A percentile compares a stretch with the other conserved stretches of the same genome.
Evolutionary conservation across 1,284 basidiomycete genomes (phyloP).

Genomic region (Rhodotorula sp.): DNA sequence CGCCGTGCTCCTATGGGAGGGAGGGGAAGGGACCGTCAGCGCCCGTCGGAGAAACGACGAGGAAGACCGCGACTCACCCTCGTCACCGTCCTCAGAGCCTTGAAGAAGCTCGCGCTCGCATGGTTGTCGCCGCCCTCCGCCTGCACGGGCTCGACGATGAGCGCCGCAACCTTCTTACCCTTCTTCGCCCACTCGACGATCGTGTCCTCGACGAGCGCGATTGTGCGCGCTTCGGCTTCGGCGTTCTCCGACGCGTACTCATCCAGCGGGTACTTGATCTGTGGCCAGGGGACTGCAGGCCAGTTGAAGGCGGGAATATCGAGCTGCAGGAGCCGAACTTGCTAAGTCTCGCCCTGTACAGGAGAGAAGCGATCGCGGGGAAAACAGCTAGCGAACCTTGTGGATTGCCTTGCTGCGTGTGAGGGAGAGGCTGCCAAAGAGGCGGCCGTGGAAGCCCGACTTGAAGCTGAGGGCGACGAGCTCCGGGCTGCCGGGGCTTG

Average conservation of each 20-base stretch:
- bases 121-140: slow-evolving; percentile 62
- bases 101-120: slow-evolving; percentile 59
- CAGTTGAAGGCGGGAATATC: slow-evolving; percentile 62
- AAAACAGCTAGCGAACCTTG: slow-evolving; percentile 48
- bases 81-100: slow-evolving; percentile 55
- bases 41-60: background rate
- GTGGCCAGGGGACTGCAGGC: slow-evolving; percentile 59
- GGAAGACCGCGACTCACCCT: slow-evolving; percentile 35
- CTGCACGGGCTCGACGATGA: slow-evolving; percentile 61
- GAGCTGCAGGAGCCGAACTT: slow-evolving; percentile 46
- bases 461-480: slow-evolving; percentile 59
- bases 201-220: slow-evolving; percentile 52
- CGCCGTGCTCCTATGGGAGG: slow-evolving; percentile 50
- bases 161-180: slow-evolving; percentile 56
- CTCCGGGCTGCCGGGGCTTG: slow-evolving; percentile 57
- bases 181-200: slow-evolving; percentile 52
- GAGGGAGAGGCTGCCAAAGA: slow-evolving; percentile 57
- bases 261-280: slow-evolving; percentile 58
- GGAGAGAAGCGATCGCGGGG: no score
- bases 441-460: slow-evolving; percentile 57
- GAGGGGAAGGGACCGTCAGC: background rate
- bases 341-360: no score
- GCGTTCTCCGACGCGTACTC: slow-evolving; percentile 54
- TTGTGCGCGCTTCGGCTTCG: slow-evolving; percentile 51
- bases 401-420: slow-evolving; percentile 56